Conservation (phyloP, 1,284 basidiomycete genomes). For the Inonotus hispidus region DNA sequence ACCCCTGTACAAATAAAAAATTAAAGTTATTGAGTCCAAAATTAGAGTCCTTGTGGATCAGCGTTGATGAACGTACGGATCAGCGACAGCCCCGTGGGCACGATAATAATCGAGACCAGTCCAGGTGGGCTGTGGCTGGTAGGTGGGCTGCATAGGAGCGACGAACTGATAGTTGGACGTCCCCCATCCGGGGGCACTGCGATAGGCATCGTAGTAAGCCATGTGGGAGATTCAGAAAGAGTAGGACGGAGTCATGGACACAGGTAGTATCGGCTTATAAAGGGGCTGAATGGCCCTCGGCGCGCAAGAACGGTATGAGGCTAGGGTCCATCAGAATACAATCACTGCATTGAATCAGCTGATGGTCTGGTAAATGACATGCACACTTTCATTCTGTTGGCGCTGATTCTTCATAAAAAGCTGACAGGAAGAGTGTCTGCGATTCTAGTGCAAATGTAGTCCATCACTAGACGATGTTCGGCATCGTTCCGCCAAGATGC, state of each 20-base stretch:
- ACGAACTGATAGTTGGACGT: conserved; percentile 50
- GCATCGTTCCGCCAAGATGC: neutral
- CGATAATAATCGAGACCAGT: conserved; percentile 55
- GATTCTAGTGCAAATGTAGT: neutral
- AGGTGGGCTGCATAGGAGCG: conserved; percentile 46
- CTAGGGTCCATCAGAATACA: conserved; percentile 1
- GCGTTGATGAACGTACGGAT: conserved; percentile 40
- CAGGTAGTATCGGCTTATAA: conserved; percentile 8
- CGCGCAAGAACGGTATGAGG: neutral
- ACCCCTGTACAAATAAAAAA: conserved; percentile 31
- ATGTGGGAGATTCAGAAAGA: conserved; percentile 18
- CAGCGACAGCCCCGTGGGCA: conserved; percentile 49
- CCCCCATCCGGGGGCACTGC: conserved; percentile 43
- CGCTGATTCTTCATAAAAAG: neutral
- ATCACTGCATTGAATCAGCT: neutral
- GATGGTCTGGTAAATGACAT: neutral
- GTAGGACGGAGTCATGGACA: conserved; percentile 14
- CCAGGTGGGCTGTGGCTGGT: conserved; percentile 58
- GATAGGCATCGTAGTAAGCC: conserved; percentile 38
- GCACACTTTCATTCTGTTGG: neutral
- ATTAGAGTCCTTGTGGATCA: conserved; percentile 14
- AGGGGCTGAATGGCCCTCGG: neutral
- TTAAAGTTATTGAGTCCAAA: conserved; percentile 19
- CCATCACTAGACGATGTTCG: neutral
- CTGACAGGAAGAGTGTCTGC: neutral